Conservation (phyloP, 2,329 filamentous ascomycete species). For the Exophiala oligosperma region DNA sequence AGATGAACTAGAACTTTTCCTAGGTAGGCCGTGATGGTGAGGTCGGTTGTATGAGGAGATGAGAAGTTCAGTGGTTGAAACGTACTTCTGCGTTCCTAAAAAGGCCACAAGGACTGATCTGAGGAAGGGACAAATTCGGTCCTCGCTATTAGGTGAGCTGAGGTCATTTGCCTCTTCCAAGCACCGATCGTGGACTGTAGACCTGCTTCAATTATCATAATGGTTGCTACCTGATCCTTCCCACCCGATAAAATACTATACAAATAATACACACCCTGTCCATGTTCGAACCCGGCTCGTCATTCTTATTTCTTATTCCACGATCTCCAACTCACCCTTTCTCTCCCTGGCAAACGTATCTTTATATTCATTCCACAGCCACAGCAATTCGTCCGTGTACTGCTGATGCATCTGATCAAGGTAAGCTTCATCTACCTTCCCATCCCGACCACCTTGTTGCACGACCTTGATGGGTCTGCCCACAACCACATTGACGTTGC, state of each 20-base stretch:
- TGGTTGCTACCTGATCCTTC: too few relatives aligned
- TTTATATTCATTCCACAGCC: constrained; percentile 49
- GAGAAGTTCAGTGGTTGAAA: too few relatives aligned
- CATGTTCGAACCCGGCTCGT: too few relatives aligned
- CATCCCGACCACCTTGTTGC: constrained; percentile 55
- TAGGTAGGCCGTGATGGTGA: too few relatives aligned
- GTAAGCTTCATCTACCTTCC: constrained; percentile 69
- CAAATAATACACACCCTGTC: too few relatives aligned
- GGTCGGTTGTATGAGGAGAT: too few relatives aligned
- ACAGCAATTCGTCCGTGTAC: constrained; percentile 65
- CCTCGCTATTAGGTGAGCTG: too few relatives aligned
- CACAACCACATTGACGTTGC: constrained; percentile 84
- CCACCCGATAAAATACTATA: background rate
- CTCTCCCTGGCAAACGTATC: constrained; percentile 47
- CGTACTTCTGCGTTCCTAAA: too few relatives aligned
- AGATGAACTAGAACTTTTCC: too few relatives aligned
- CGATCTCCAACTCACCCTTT: constrained; percentile 45
- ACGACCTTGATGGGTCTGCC: constrained; percentile 75
- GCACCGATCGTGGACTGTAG: background rate
- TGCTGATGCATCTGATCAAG: constrained; percentile 76
- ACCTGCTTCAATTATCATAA: background rate
- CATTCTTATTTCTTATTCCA: constrained; percentile 9
- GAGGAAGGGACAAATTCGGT: too few relatives aligned
- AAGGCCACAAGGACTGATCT: too few relatives aligned
- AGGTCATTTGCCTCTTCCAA: too few relatives aligned